Conservation (phyloP, 164 flowering plant genomes). For the Cinnamomum chago region DNA sequence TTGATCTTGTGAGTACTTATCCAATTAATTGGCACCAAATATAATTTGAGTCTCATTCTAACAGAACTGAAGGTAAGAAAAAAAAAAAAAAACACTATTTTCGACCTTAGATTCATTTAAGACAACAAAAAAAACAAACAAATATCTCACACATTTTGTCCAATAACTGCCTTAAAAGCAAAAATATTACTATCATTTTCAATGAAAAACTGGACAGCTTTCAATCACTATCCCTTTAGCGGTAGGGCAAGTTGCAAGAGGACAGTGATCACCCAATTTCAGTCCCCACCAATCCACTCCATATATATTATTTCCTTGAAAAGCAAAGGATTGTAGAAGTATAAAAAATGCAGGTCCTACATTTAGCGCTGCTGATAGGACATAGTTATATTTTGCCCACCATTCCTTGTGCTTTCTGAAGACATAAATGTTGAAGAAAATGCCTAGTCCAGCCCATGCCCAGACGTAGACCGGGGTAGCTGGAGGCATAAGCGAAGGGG, state of each 20-base stretch:
- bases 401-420: not conserved
- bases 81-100: no score
- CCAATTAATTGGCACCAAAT: no score
- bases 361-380: not conserved
- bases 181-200: not conserved
- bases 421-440: not conserved
- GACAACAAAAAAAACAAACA: no score
- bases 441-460: not conserved
- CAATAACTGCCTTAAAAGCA: no score
- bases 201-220: not conserved
- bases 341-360: not conserved
- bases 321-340: not conserved
- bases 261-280: not conserved
- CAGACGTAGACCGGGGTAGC: not conserved
- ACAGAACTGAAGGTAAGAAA: no score
- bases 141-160: no score
- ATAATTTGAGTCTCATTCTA: no score
- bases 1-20: no score
- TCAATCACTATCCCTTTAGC: not conserved
- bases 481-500: not conserved
- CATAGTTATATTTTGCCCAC: conserved; percentile 3
- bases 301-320: not conserved
- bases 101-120: no score
- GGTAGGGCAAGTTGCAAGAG: conserved; percentile 4
- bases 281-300: conserved; percentile 1